phyloP scores from a whole-genome alignment of 768 basidiomycete genomes.

The Sutorius australiensis region DNA sequence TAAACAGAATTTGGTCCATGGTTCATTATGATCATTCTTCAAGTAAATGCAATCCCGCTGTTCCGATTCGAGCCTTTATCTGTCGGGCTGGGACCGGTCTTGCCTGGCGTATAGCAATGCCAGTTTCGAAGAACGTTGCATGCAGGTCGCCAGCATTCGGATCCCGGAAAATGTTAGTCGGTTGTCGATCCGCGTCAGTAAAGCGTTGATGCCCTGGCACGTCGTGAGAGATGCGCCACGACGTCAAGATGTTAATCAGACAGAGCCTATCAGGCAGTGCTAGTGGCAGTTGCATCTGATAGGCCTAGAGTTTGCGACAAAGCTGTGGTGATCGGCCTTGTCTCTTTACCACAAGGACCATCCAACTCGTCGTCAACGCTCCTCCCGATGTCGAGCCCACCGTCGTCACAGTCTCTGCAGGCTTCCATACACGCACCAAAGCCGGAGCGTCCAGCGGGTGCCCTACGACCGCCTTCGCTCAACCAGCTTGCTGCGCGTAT shows the following conservation, averaged over 20 bases:
- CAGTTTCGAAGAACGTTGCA: neutral
- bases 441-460: slow-evolving; percentile 34
- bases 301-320: neutral
- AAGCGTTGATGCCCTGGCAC: neutral
- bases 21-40: neutral
- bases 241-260: neutral
- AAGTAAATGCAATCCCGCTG: neutral
- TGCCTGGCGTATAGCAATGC: neutral
- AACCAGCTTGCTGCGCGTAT: slow-evolving; percentile 82
- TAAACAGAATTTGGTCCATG: neutral
- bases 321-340: slow-evolving; percentile 9
- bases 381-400: slow-evolving; percentile 30
- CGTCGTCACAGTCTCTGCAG: slow-evolving; percentile 28
- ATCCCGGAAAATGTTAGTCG: neutral
- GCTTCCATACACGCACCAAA: slow-evolving; percentile 35
- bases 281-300: neutral
- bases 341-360: slow-evolving; percentile 8
- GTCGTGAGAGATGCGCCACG: neutral
- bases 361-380: slow-evolving; percentile 13
- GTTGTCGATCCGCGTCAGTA: neutral
- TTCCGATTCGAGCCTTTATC: neutral
- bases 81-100: neutral
- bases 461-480: slow-evolving; percentile 60
- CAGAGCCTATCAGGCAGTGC: neutral
- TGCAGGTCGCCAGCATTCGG: neutral